Evolutionary conservation across 805 yeast genomes (phyloP), one percentile per base, ranked within the genome.

Genomic region (Wickerhamiella cacticola): DNA sequence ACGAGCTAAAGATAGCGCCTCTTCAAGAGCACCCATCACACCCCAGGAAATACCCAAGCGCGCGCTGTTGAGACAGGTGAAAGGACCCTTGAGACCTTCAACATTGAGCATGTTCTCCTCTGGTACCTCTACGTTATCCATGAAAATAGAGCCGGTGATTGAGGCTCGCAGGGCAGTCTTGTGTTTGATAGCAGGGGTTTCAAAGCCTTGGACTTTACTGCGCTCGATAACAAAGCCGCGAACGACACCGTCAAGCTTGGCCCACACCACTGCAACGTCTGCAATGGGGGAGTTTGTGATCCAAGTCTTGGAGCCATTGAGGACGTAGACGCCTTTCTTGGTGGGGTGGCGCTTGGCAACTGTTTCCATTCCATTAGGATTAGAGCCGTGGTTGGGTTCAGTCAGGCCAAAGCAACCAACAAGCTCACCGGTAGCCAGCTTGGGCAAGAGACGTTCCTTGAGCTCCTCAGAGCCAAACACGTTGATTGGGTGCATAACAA

Each of bases 321-420:
- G 61, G 13, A 68, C 56, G 48, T 65, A 67, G 15, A 65, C 69
- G 24, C 68, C 71, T 53, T 63, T 50, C 54, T 68, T 68, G 31
- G 67, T 60, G 13, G 72, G 70, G 49, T 68, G 72, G 12, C 56
- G 62, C 40, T 59, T 63, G 25, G 78, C 78, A 22, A 67, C 65
- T 33, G 79, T 75, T 62, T 74, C 78, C 69, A 74, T 70, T 46
- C 78, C 74, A 6, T 68, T 73, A 38, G 78, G 79, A 55, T 75
- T 77, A 21, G 79, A 74, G 50, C 78, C 78, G 57, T 77, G 81
- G 54, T 76, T 77, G 57, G 79, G 76, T 63, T 77, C 82, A 33
- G 82, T 77, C 65, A 77, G 71, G 26, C 79, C 82, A 55, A 77
- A 77, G 62, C 80, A 75, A 35, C 82, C 82, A 13, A 68, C 57